Base-by-base conservation (phyloP, 1,284 basidiomycete species). In the Ceratobasidium sp. region DNA sequence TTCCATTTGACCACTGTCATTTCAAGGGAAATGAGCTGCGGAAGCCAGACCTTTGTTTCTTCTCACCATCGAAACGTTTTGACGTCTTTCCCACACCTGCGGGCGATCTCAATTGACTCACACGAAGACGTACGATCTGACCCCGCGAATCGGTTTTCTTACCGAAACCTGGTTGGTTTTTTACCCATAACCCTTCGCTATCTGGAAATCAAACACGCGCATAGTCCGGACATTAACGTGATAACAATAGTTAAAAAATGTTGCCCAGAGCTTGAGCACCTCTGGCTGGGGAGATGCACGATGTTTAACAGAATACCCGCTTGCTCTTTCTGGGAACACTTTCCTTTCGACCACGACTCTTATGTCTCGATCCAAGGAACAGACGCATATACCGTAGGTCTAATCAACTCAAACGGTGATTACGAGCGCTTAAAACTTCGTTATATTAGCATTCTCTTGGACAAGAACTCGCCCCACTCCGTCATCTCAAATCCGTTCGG, bases 301-400 rank as follows among this genome's bases (percentile, higher is more conserved):
- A 73, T 73, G 71, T 73, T 73, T 29, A 73, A 73, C 41, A 45
- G 59, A 44, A 14, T 41, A 11, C 71, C 59, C 22, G 71, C 71
- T 14, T 73, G 71, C 41, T 47, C 17, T 3, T 73, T 73, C 48
- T 73, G 71, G 71, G 11, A 31, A 17, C 27, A 22, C 11, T 73
- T 73, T 48, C 71, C 71, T 15, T 63, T 63, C 24, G 71, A 73
- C 44, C 71, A 73, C 24, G 41, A 73, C 22, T 51, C 71, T 22
- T 73, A 73, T 33, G 29, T 73, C 5, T 51, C 71, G 8, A 27
- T 36, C 29, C 31, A 63, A 19, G 71, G 59, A 17, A 73, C 59
- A 14, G 59, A 73, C 17, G 47, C 31, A 44, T 73, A 73, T 54
- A 31, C 71, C 14, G 71, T 73, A 51, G 11, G 22, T 63, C 27